Percentiles rank a stretch among this genome's conserved stretches.
Evolutionary conservation across 2,329 filamentous ascomycete species (phyloP).

Genomic region (Chrysoporthe puriensis): DNA sequence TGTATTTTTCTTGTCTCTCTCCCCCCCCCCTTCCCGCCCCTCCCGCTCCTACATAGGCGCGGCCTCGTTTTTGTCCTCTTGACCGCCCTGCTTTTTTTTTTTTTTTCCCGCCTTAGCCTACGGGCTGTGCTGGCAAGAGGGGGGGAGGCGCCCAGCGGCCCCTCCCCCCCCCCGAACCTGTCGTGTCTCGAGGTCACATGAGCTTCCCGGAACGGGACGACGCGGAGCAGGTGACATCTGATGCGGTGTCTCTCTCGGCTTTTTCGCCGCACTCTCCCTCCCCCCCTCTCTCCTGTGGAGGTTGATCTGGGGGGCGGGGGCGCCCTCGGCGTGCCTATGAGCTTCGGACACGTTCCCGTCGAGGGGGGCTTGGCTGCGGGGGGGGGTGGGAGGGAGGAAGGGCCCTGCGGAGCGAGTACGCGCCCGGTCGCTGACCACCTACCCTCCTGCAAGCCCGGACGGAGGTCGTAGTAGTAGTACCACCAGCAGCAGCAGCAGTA

Average conservation of each 20-base stretch:
- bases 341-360: conserved; percentile 2
- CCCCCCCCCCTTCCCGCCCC: too few species aligned
- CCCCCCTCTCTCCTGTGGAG: neutral
- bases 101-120: neutral
- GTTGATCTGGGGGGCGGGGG: neutral
- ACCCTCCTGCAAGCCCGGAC: too few species aligned
- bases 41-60: too few species aligned
- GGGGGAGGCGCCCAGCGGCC: too few species aligned
- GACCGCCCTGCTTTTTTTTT: conserved; percentile 6
- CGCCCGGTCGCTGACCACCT: too few species aligned
- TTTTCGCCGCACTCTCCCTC: neutral
- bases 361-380: neutral
- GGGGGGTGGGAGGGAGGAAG: neutral
- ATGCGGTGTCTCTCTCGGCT: conserved; percentile 12
- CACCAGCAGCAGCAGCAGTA: too few species aligned
- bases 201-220: conserved; percentile 14
- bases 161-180: too few species aligned
- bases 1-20: too few species aligned
- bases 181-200: conserved; percentile 4
- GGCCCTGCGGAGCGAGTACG: neutral
- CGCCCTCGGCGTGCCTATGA: neutral
- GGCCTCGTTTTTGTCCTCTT: neutral
- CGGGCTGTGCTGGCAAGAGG: neutral
- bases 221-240: conserved; percentile 13
- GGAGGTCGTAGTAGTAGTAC: too few species aligned